Evolutionary conservation across 208 protist genomes (phyloP).

Genomic region (Crithidia bombi): DNA sequence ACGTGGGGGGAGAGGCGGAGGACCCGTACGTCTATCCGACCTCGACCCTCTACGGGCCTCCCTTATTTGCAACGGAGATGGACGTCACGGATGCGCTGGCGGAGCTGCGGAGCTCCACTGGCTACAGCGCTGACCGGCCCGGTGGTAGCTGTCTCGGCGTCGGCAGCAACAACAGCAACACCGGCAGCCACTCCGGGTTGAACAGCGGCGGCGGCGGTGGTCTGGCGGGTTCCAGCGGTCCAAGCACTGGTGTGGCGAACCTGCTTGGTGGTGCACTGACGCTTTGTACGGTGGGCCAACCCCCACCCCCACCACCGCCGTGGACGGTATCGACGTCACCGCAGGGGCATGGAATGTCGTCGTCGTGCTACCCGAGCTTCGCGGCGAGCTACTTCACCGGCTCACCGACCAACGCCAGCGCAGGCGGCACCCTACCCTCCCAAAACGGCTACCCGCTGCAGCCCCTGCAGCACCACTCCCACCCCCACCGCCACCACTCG

Average conservation of each 20-base stretch:
- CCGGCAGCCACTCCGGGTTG: background rate
- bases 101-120: conserved; percentile 28
- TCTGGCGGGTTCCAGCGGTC: background rate
- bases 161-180: background rate
- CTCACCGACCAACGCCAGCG: background rate
- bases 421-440: background rate
- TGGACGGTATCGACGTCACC: background rate
- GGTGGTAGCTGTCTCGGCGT: conserved; percentile 12
- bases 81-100: conserved; percentile 37
- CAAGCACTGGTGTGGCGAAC: background rate
- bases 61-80: conserved; percentile 37
- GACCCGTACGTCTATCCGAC: conserved; percentile 6
- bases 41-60: conserved; percentile 26
- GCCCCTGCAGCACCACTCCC: background rate
- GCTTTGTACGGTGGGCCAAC: conserved; percentile 1
- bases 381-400: conserved; percentile 3
- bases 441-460: background rate
- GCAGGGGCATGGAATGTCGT: background rate
- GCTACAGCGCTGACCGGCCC: conserved; percentile 19
- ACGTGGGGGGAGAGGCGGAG: conserved; percentile 17
- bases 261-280: conserved; percentile 13
- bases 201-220: conserved; percentile 16
- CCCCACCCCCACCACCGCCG: background rate
- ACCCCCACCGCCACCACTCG: background rate
- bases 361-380: background rate